These are phyloP conservation scores for Lentinula raphanica DNA, from an alignment of 768 basidiomycete species.

Conservation along the genomic window DNA sequence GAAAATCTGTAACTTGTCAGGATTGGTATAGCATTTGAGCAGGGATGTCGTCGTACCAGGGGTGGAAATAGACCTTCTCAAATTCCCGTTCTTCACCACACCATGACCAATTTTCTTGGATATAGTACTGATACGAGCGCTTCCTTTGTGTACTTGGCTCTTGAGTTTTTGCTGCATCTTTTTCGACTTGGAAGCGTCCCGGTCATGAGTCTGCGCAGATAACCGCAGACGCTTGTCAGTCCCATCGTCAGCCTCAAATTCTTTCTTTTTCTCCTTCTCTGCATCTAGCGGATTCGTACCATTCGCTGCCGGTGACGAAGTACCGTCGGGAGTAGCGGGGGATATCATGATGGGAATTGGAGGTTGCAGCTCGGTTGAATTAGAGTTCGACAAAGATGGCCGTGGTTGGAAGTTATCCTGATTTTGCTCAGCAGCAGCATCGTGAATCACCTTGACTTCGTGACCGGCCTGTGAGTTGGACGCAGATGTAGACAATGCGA, in stretches of 20 bases:
- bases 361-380: slow-evolving; percentile 13
- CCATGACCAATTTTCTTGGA: slow-evolving; percentile 74
- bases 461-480: slow-evolving; percentile 8
- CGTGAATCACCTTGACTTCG: neutral
- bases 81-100: slow-evolving; percentile 47
- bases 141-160: slow-evolving; percentile 67
- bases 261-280: slow-evolving; percentile 9
- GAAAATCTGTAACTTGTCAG: slow-evolving; percentile 50
- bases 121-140: slow-evolving; percentile 68
- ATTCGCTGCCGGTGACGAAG: slow-evolving; percentile 14
- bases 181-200: slow-evolving; percentile 56
- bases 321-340: slow-evolving; percentile 52
- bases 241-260: slow-evolving; percentile 24
- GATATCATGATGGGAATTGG: slow-evolving; percentile 54
- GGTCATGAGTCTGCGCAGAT: slow-evolving; percentile 21
- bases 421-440: neutral
- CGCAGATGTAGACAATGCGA: slow-evolving; percentile 14
- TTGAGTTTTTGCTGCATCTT: slow-evolving; percentile 75
- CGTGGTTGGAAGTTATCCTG: neutral
- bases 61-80: slow-evolving; percentile 61
- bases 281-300: slow-evolving; percentile 5
- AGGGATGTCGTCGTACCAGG: slow-evolving; percentile 43
- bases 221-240: slow-evolving; percentile 24
- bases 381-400: neutral
- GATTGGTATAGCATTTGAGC: neutral